Conservation (phyloP, 495 filamentous ascomycete species). For the Bacidia rubella region DNA sequence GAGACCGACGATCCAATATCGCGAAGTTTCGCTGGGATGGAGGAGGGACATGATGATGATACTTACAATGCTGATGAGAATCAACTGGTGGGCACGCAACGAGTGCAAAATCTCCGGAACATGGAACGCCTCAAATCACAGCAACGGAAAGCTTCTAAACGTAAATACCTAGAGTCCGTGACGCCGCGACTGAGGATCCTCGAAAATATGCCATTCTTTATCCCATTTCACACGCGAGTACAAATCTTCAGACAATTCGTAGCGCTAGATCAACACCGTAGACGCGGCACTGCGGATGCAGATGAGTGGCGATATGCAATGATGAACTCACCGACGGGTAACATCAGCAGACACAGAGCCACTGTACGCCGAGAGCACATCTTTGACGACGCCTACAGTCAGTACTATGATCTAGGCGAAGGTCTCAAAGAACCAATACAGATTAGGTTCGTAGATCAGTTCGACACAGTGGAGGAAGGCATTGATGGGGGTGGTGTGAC, state of each 20-base stretch:
- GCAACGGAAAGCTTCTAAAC: constrained; percentile 49
- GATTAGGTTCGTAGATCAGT: constrained; percentile 91
- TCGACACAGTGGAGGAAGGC: constrained; percentile 73
- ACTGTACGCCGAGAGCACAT: constrained; percentile 66
- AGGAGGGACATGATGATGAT: constrained; percentile 32
- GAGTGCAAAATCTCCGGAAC: constrained; percentile 37
- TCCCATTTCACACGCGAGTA: constrained; percentile 83
- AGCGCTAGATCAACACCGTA: constrained; percentile 58
- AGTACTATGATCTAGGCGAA: constrained; percentile 71
- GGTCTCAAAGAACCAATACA: constrained; percentile 93
- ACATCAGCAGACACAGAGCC: constrained; percentile 62
- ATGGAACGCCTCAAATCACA: constrained; percentile 41
- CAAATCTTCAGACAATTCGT: constrained; percentile 94
- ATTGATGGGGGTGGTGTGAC: constrained; percentile 97
- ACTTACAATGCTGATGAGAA: constrained; percentile 25
- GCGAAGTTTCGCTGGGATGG: constrained; percentile 34
- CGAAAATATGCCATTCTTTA: constrained; percentile 92
- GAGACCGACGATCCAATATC: constrained; percentile 25
- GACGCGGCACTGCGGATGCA: constrained; percentile 66
- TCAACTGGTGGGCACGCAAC: constrained; percentile 37
- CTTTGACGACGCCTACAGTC: constrained; percentile 73
- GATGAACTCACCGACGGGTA: constrained; percentile 33
- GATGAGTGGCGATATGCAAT: constrained; percentile 57
- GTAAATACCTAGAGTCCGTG: constrained; percentile 57
- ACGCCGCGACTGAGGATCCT: constrained; percentile 81